Evolutionary conservation across 495 filamentous ascomycete genomes (phyloP).

Genomic region (Aspergillus carlsbadensis): DNA sequence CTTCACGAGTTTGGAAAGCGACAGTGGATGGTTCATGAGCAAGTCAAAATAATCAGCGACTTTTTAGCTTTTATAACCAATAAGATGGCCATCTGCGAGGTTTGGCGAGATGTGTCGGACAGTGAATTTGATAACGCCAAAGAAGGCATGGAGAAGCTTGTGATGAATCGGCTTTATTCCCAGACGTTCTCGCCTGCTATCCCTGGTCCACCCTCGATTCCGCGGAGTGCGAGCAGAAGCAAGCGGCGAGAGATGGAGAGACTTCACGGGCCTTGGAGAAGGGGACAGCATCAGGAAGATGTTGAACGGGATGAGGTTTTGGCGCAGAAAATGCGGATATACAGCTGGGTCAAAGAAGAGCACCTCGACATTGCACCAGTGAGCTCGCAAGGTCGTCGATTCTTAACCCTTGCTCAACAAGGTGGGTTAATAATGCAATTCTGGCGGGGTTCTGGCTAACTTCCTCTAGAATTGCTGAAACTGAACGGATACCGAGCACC

Average conservation of each 20-base stretch:
- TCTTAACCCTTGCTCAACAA: constrained; percentile 85
- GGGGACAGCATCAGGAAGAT: constrained; percentile 97
- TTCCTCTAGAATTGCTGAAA: constrained; percentile 73
- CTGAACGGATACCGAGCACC: constrained; percentile 95
- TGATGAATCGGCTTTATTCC: constrained; percentile 96
- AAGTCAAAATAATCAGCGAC: constrained; percentile 97
- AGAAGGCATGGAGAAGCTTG: constrained; percentile 99
- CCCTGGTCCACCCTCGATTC: constrained; percentile 71
- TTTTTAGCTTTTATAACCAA: constrained; percentile 97
- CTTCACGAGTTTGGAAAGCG: constrained; percentile 93
- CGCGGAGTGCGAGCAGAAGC: constrained; percentile 59
- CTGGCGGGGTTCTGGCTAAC: constrained; percentile 24
- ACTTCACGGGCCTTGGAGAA: constrained; percentile 73
- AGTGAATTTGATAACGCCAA: constrained; percentile 97
- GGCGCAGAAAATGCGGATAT: constrained; percentile 94
- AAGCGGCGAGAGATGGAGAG: constrained; percentile 67
- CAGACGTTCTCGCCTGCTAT: constrained; percentile 98
- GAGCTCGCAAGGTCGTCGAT: constrained; percentile 78
- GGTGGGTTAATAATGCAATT: constrained; percentile 44
- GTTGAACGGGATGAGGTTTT: constrained; percentile 94
- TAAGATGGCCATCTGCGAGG: constrained; percentile 98
- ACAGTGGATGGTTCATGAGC: constrained; percentile 99
- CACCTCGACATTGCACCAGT: constrained; percentile 94
- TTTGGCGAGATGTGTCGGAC: constrained; percentile 94
- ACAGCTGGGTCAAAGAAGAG: constrained; percentile 90